Base-by-base conservation (phyloP, 306 rosid species). In the Rosa lucieae region DNA sequence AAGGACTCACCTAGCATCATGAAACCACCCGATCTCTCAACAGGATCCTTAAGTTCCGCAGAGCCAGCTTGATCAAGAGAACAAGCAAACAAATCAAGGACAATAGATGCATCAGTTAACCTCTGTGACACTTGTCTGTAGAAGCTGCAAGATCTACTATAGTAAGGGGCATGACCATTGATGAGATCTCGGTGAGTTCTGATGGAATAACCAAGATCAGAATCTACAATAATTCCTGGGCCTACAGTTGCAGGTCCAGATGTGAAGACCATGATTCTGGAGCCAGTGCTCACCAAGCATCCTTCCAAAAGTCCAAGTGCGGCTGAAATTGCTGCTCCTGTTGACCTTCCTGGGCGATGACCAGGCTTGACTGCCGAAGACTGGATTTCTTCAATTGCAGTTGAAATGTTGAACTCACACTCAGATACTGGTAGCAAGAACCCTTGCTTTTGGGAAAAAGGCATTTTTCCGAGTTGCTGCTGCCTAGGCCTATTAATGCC, bases 51-150 rank as follows among this genome's bases (percentile, higher is more conserved):
- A 53, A 94, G 84, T 84, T 94, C 98, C 2, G 92, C 91, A 1
- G 87, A 87, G 69, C 98, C 98, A 15, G 89, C 91, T 88, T 94
- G 98, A 82, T 94, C 98, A 40, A 92, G 98, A 75, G 98, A 92
- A 76, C 91, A 92, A 10, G 90, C 94, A 87, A 94, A 92, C 74
- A 92, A 67, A 84, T 94, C 97, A 40, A 94, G 93, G 77, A 88
- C 89, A 53, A 88, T 83, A 46, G 97, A 88, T 10, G 87, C 79
- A 77, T 83, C 87, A 10, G 83, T 85, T 49, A 94, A 87, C 81
- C 92, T 85, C 79, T 82, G 79, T 39, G 93, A 86, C 48, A 94
- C 69, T 47, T 55, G 77, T 80, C 74, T 79, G 66, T 92, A 94
- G 89, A 92, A 94, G 77, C 79, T 43, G 79, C 88, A 69, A 47